phyloP scores from a whole-genome alignment of 2,329 filamentous ascomycete species.

The Leptographium flavum region DNA sequence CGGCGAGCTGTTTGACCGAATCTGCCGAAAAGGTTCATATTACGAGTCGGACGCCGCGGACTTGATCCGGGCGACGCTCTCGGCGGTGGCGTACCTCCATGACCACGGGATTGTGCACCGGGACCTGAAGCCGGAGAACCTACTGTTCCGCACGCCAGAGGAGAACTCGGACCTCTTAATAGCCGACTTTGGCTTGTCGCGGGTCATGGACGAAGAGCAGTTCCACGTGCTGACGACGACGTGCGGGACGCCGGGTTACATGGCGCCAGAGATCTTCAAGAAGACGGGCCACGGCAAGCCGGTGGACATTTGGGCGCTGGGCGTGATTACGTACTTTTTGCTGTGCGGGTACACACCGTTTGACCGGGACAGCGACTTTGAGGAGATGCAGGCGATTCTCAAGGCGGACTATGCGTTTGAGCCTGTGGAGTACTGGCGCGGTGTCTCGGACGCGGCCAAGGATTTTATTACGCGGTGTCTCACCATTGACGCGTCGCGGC shows the following conservation, averaged over 20 bases:
- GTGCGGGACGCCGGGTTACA: conserved; percentile 94
- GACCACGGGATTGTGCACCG: conserved; percentile 98
- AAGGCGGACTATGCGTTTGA: conserved; percentile 94
- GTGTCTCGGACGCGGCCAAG: conserved; percentile 71
- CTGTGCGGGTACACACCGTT: conserved; percentile 97
- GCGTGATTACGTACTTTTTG: conserved; percentile 96
- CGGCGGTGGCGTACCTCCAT: conserved; percentile 95
- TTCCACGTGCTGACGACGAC: conserved; percentile 97
- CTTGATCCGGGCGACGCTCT: conserved; percentile 84
- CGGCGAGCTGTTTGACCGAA: conserved; percentile 94
- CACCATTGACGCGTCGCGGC: conserved; percentile 72
- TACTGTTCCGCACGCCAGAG: conserved; percentile 91
- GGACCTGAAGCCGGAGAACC: conserved; percentile 93
- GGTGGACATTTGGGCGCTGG: conserved; percentile 95
- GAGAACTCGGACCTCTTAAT: conserved; percentile 96
- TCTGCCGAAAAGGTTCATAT: conserved; percentile 96
- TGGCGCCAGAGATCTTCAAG: conserved; percentile 99
- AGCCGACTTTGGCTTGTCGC: conserved; percentile 86
- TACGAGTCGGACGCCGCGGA: conserved; percentile 95
- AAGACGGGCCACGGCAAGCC: conserved; percentile 97
- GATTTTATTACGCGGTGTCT: conserved; percentile 88
- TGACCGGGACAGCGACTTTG: conserved; percentile 90
- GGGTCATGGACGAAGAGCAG: conserved; percentile 98
- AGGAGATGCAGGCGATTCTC: conserved; percentile 98
- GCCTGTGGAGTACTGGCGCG: conserved; percentile 90